Base-by-base conservation (phyloP, 345 rosid species). In the Camelina laxa region DNA sequence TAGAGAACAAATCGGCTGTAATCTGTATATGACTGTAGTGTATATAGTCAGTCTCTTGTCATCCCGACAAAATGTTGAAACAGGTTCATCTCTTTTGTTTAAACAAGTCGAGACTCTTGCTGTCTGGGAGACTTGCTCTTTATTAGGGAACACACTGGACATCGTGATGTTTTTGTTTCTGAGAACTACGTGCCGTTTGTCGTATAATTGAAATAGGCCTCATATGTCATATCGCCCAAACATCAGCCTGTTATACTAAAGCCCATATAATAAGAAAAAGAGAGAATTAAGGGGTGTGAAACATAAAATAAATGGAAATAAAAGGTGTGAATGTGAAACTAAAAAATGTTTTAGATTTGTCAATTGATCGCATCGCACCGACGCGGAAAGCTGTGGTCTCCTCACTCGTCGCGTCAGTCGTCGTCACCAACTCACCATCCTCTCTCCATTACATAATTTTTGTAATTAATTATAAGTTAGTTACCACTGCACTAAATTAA, bases 281-380 rank as follows among this genome's bases (percentile, higher is more conserved):
- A 71, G 9, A 57, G 21, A 11, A 71, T 12, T 36, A 48, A 42
- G 14, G 70, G 55, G 33, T 15, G 17, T 27, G 57, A 63, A 20
- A 45, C 14, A 5, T 73, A 65, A 49, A 58, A 38, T 30, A 38
- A 53, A 51, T 1, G 0, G 9, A 67, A 50, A 58, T 38, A 17
- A 10, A 24, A 11, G 68, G 73, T 49, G 54, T 24, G 45, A 59
- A 74, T 12, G 35, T 47, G 19, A 19, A 39, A 48, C 50, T 12
- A 19, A 8, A 47, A 53, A 2, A 51, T 39, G 20, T 27, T 62
- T 30, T 4, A 16, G 36, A 22, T n/a, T 48, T 47, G 67, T 47
- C 66, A n/a, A 47, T 16, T 27, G 35, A 30, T 55, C 15, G 72
- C 78, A 30, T 55, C 15, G 72, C 78, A 75, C 78, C 72, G 78